Conservation (phyloP, 306 rosid genomes). For the Geum urbanum region DNA sequence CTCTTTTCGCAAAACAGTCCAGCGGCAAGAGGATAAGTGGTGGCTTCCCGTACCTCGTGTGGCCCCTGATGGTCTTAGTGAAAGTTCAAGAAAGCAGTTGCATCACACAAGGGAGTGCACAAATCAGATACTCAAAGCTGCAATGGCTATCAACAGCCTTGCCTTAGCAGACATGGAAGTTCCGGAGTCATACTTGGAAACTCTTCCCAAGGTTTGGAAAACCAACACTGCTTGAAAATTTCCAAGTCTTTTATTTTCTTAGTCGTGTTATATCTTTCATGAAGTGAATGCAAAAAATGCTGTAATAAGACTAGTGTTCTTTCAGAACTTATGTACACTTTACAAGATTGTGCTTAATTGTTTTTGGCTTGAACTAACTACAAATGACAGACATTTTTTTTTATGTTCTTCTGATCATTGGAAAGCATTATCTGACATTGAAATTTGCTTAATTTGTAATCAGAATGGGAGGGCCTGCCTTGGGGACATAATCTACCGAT, state of each 20-base stretch:
- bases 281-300: not conserved
- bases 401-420: not conserved
- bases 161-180: constrained; percentile 85
- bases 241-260: not conserved
- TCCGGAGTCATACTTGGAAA: constrained; percentile 77
- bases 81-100: constrained; percentile 71
- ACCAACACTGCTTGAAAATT: not conserved
- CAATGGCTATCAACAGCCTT: constrained; percentile 76
- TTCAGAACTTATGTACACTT: not conserved
- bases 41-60: constrained; percentile 97
- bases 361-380: not conserved
- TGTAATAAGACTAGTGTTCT: not conserved
- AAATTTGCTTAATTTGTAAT: constrained; percentile 8
- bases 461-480: constrained; percentile 92
- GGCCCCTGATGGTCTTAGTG: constrained; percentile 67
- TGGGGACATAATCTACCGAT: constrained; percentile 80
- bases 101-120: constrained; percentile 75
- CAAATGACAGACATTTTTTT: not conserved
- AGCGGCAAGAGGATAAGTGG: constrained; percentile 96
- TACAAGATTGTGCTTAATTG: not conserved
- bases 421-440: not conserved
- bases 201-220: constrained; percentile 67
- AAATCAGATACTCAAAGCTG: constrained; percentile 77
- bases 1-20: constrained; percentile 69
- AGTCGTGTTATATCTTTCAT: not conserved